phyloP scores from a whole-genome alignment of 2,329 filamentous ascomycete species.

The Xylaria arbuscula region DNA sequence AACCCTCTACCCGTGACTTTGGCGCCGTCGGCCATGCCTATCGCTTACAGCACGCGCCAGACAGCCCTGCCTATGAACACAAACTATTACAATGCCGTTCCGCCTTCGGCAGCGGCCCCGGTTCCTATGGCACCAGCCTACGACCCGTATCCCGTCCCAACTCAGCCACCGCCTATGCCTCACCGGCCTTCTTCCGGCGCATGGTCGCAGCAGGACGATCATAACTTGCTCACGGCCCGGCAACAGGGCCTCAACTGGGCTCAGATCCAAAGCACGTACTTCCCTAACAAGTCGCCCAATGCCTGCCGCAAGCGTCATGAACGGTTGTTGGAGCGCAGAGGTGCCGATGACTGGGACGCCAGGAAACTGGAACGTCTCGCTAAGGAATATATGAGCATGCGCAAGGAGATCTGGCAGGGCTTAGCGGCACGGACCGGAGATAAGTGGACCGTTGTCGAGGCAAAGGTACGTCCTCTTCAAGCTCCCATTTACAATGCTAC shows the following conservation, averaged over 20 bases:
- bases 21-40: conserved; percentile 54
- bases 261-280: conserved; percentile 80
- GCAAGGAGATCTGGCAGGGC: conserved; percentile 83
- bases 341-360: conserved; percentile 81
- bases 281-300: conserved; percentile 81
- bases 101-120: conserved; percentile 48
- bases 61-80: conserved; percentile 52
- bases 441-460: conserved; percentile 78
- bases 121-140: conserved; percentile 54
- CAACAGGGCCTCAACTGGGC: conserved; percentile 84
- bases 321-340: conserved; percentile 79
- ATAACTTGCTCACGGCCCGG: conserved; percentile 76
- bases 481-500: background rate
- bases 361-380: conserved; percentile 79
- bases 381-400: conserved; percentile 80
- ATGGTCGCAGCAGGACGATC: conserved; percentile 81
- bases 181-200: conserved; percentile 70
- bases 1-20: conserved; percentile 55
- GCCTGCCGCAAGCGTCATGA: conserved; percentile 92
- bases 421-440: conserved; percentile 82
- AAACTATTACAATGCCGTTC: conserved; percentile 55
- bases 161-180: conserved; percentile 52
- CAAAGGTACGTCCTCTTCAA: conserved; percentile 61
- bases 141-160: conserved; percentile 54
- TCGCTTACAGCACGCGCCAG: conserved; percentile 57